A percentile compares a stretch with the other conserved stretches of the same genome.
These are phyloP conservation scores for Metarhizium anisopliae DNA, from an alignment of 2,329 filamentous ascomycete genomes.

Conservation along the genomic window DNA sequence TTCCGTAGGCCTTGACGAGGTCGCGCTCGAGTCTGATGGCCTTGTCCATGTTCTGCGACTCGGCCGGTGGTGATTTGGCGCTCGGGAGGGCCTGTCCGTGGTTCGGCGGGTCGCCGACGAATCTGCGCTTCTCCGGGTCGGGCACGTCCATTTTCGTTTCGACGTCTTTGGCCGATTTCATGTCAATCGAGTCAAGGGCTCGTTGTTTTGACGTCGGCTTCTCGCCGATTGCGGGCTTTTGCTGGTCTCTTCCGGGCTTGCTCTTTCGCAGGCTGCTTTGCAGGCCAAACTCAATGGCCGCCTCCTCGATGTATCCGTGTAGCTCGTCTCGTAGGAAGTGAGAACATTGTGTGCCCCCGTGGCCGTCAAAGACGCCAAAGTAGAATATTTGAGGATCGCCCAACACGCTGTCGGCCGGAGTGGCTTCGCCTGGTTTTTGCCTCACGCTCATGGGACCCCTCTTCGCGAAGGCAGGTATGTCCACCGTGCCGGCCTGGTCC, in stretches of 20 bases:
- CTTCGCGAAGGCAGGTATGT: slow-evolving; percentile 87
- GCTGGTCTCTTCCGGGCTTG: slow-evolving; percentile 17
- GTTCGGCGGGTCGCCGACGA: slow-evolving; percentile 22
- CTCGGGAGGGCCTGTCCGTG: slow-evolving; percentile 28
- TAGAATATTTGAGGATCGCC: slow-evolving; percentile 97
- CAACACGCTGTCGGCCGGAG: slow-evolving; percentile 63
- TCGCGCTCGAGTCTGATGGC: slow-evolving; percentile 60
- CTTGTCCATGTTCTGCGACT: slow-evolving; percentile 46
- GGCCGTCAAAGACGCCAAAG: slow-evolving; percentile 93
- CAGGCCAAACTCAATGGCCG: slow-evolving; percentile 67
- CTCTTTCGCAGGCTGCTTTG: slow-evolving; percentile 59
- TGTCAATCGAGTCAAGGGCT: slow-evolving; percentile 30
- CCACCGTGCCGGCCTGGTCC: slow-evolving; percentile 87
- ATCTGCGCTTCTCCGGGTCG: slow-evolving; percentile 20
- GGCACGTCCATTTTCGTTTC: slow-evolving; percentile 27
- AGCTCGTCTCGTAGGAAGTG: slow-evolving; percentile 76
- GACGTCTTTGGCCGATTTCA: slow-evolving; percentile 40
- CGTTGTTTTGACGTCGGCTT: slow-evolving; percentile 17
- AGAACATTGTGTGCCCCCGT: slow-evolving; percentile 84
- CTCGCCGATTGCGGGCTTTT: slow-evolving; percentile 10
- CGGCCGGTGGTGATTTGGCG: slow-evolving; percentile 36
- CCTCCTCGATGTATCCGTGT: slow-evolving; percentile 81
- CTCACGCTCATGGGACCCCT: slow-evolving; percentile 59
- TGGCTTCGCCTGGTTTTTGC: slow-evolving; percentile 49
- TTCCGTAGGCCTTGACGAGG: slow-evolving; percentile 69